Conservation (phyloP, 768 basidiomycete genomes). For the Termitomyces sp. region DNA sequence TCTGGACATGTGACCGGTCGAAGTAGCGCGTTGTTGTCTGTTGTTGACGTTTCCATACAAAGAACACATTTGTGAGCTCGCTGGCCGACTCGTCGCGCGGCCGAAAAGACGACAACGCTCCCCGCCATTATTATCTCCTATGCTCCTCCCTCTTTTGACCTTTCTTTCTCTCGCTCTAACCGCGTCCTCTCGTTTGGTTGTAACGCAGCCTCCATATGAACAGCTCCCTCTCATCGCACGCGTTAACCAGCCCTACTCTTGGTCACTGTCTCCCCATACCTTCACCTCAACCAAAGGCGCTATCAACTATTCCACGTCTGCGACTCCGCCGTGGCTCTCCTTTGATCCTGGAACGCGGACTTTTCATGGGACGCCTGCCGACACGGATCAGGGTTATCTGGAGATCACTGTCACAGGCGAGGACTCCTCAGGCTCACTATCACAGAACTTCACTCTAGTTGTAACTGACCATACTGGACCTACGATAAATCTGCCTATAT, state of each 20-base stretch:
- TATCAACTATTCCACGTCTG: slow-evolving; percentile 45
- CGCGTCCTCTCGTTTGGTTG: slow-evolving; percentile 36
- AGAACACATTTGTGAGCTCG: slow-evolving; percentile 36
- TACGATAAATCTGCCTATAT: slow-evolving; percentile 45
- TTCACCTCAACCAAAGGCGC: slow-evolving; percentile 47
- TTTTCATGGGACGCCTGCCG: slow-evolving; percentile 65
- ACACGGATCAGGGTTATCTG: slow-evolving; percentile 56
- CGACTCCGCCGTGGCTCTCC: slow-evolving; percentile 70
- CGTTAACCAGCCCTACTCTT: slow-evolving; percentile 55
- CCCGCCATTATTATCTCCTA: slow-evolving; percentile 52
- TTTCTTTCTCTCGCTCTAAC: slow-evolving; percentile 34
- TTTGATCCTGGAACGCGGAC: slow-evolving; percentile 59
- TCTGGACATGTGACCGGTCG: background rate
- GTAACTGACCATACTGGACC: slow-evolving; percentile 53
- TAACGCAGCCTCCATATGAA: slow-evolving; percentile 55
- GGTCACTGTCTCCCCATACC: slow-evolving; percentile 62
- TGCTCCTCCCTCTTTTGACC: slow-evolving; percentile 58
- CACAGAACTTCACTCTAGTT: slow-evolving; percentile 49
- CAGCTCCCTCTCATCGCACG: slow-evolving; percentile 83
- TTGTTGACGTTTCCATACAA: slow-evolving; percentile 18
- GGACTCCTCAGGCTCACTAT: slow-evolving; percentile 44
- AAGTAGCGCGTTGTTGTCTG: slow-evolving; percentile 20
- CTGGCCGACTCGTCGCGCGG: slow-evolving; percentile 50
- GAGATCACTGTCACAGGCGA: slow-evolving; percentile 60
- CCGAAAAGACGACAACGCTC: slow-evolving; percentile 30